phyloP scores from a whole-genome alignment of 2,329 filamentous ascomycete species.

The Phaeosphaeria sp. region DNA sequence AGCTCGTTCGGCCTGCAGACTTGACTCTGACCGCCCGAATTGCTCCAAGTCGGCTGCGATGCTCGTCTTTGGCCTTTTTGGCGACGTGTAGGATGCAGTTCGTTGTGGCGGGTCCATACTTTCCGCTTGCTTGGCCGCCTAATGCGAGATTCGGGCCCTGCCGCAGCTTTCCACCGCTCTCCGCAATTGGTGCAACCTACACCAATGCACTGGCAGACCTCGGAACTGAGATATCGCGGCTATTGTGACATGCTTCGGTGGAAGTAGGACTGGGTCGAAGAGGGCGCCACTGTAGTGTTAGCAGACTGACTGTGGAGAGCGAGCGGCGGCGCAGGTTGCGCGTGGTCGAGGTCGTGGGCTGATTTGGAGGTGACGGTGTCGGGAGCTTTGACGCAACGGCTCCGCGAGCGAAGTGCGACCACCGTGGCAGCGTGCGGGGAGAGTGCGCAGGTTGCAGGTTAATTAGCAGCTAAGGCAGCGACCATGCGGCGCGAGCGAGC shows the following conservation, averaged over 20 bases:
- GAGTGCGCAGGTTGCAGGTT: background rate
- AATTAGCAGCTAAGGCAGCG: slow-evolving; percentile 1
- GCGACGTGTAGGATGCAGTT: slow-evolving; percentile 23
- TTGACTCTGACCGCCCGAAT: slow-evolving; percentile 27
- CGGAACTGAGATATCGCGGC: background rate
- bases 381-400: slow-evolving; percentile 10
- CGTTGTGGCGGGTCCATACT: slow-evolving; percentile 32
- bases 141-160: slow-evolving; percentile 1
- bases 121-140: slow-evolving; percentile 7
- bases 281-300: background rate
- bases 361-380: background rate
- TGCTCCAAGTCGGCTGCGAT: slow-evolving; percentile 24
- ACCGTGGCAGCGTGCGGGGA: background rate
- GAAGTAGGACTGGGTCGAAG: background rate
- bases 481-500: slow-evolving; percentile 18
- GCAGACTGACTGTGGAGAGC: background rate
- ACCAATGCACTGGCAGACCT: background rate
- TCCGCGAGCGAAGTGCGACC: slow-evolving; percentile 1
- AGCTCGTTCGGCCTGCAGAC: slow-evolving; percentile 27
- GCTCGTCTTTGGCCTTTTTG: slow-evolving; percentile 13
- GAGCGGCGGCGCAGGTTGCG: background rate
- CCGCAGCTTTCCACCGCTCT: background rate
- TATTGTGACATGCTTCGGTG: slow-evolving; percentile 3
- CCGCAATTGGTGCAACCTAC: slow-evolving; percentile 1
- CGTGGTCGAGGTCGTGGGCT: slow-evolving; percentile 1